These are phyloP conservation scores for Hypoxylon sp. DNA, from an alignment of 2,329 filamentous ascomycete genomes.

Conservation along the genomic window DNA sequence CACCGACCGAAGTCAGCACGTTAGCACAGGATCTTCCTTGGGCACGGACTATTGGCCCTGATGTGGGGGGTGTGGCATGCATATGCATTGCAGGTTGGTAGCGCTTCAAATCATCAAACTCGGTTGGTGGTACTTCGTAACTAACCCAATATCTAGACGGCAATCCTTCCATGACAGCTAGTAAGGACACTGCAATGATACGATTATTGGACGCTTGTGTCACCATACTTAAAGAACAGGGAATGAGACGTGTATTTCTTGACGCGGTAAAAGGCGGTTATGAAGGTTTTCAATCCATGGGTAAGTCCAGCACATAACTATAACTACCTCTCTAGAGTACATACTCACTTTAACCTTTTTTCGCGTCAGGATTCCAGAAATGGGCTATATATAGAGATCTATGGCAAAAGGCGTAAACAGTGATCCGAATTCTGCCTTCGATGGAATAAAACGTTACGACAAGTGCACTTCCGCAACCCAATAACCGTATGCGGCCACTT, in stretches of 20 bases:
- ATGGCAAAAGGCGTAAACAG: too few species aligned
- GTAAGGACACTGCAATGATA: slow-evolving; percentile 60
- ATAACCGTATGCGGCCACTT: slow-evolving; percentile 2
- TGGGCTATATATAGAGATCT: slow-evolving; percentile 67
- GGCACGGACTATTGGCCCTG: slow-evolving; percentile 58
- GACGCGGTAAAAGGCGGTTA: slow-evolving; percentile 63
- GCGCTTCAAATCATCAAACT: slow-evolving; percentile 5
- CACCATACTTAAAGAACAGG: slow-evolving; percentile 55
- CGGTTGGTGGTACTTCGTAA: slow-evolving; percentile 8
- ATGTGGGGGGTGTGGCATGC: slow-evolving; percentile 67
- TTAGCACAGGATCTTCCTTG: slow-evolving; percentile 63
- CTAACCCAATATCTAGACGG: slow-evolving; percentile 51
- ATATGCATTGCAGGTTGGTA: slow-evolving; percentile 65
- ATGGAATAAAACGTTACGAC: slow-evolving; percentile 13
- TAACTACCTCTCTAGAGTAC: slow-evolving; percentile 8
- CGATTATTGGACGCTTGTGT: slow-evolving; percentile 63
- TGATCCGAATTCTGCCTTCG: too few species aligned
- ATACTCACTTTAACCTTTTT: slow-evolving; percentile 24
- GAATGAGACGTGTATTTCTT: slow-evolving; percentile 63
- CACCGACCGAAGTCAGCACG: slow-evolving; percentile 55
- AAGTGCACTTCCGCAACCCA: slow-evolving; percentile 6
- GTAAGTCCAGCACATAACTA: slow-evolving; percentile 52
- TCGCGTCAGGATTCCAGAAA: slow-evolving; percentile 60
- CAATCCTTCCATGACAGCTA: slow-evolving; percentile 53
- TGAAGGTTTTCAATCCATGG: slow-evolving; percentile 60